Percentiles rank a stretch among this genome's conserved stretches.
Conservation (phyloP, 345 rosid species). For the Excoecaria agallocha region DNA sequence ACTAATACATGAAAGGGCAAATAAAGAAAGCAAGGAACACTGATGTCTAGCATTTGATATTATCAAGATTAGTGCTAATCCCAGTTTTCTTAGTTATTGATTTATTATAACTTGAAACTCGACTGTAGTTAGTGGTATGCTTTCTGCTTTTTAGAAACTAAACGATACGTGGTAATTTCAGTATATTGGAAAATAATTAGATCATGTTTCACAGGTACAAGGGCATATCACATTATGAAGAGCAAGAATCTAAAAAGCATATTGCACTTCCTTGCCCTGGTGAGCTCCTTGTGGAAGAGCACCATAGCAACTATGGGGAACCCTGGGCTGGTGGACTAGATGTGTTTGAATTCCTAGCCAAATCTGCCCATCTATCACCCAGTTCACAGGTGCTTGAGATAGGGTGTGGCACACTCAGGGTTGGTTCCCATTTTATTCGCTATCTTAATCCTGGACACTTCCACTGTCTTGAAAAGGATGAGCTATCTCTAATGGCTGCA, state of each 20-base stretch:
- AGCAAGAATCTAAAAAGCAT: conserved; percentile 49
- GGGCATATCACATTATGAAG: conserved; percentile 85
- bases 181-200: background rate
- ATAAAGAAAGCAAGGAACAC: background rate
- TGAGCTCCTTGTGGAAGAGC: conserved; percentile 88
- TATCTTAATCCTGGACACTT: conserved; percentile 59
- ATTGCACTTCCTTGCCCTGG: conserved; percentile 87
- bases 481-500: conserved; percentile 95
- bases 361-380: conserved; percentile 46
- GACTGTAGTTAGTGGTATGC: background rate
- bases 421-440: conserved; percentile 87
- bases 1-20: background rate
- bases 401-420: conserved; percentile 95
- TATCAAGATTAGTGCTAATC: background rate
- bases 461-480: conserved; percentile 92
- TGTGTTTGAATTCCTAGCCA: conserved; percentile 87
- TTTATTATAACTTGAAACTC: background rate
- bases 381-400: conserved; percentile 74
- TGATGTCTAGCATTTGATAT: background rate
- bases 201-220: conserved; percentile 52
- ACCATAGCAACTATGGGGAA: conserved; percentile 94
- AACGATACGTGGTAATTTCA: background rate
- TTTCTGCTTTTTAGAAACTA: background rate
- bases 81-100: background rate
- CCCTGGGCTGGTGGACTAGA: conserved; percentile 98